A percentile compares a stretch with the other conserved stretches of the same genome.
Evolutionary conservation across 2,329 filamentous ascomycete genomes (phyloP).

Genomic region (Malbranchea zuffiana): DNA sequence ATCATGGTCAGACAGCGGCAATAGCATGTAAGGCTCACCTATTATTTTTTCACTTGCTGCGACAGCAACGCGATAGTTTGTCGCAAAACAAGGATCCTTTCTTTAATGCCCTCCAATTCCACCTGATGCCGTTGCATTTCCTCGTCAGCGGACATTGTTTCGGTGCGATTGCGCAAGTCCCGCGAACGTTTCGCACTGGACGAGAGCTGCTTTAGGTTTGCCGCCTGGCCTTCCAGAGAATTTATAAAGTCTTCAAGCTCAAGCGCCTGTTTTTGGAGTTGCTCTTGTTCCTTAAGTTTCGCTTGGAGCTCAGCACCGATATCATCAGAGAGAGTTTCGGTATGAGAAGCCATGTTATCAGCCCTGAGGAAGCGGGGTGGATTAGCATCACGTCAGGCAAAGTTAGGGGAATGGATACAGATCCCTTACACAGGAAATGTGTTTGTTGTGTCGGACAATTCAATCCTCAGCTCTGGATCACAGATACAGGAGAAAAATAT

Average conservation of each 20-base stretch:
- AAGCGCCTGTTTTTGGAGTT: not conserved
- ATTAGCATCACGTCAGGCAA: no score
- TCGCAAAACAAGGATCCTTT: not conserved
- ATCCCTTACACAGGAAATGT: no score
- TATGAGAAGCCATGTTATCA: conserved; percentile 1
- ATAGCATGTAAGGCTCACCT: not conserved
- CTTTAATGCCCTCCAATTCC: not conserved
- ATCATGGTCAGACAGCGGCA: conserved; percentile 3
- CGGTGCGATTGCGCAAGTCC: not conserved
- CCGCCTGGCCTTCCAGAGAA: not conserved
- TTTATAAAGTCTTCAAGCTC: not conserved
- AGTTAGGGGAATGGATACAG: no score
- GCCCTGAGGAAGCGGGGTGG: no score
- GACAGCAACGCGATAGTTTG: not conserved
- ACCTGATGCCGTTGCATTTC: not conserved
- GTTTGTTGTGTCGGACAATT: no score
- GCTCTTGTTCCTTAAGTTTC: not conserved
- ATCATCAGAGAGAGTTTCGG: not conserved
- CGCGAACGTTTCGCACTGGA: not conserved
- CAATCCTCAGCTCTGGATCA: no score
- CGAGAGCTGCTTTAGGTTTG: no score
- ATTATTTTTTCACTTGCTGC: not conserved
- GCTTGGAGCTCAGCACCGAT: not conserved
- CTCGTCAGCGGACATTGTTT: not conserved
- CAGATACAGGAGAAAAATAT: no score